Evolutionary conservation across 129 eudicot species (phyloP).

Genomic region (Scalesia atractyloides): DNA sequence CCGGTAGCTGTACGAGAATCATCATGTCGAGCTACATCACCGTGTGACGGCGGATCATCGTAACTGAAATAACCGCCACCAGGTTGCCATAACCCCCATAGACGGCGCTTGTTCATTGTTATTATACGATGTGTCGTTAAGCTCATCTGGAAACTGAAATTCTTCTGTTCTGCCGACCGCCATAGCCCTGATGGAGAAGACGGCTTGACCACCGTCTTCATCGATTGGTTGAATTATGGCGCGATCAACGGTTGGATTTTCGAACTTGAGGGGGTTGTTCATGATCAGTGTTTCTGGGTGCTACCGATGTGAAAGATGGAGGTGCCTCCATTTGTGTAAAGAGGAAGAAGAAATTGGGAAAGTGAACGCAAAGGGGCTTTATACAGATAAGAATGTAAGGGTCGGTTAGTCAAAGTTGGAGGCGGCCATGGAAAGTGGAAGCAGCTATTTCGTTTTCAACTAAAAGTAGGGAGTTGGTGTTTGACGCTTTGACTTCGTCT

Average conservation of each 20-base stretch:
- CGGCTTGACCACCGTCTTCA: not conserved
- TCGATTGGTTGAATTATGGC: not conserved
- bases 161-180: not conserved
- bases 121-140: not conserved
- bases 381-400: too few relatives aligned
- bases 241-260: not conserved
- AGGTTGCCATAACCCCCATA: not conserved
- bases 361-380: too few relatives aligned
- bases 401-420: too few relatives aligned
- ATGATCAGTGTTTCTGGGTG: not conserved
- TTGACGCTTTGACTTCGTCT: too few relatives aligned
- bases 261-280: conserved; percentile 4
- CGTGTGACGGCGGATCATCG: not conserved
- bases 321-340: not conserved
- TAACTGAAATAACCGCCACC: not conserved
- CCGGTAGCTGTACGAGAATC: not conserved
- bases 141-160: not conserved
- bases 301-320: too few relatives aligned
- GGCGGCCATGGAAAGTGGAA: too few relatives aligned
- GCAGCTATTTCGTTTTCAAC: too few relatives aligned
- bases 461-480: too few relatives aligned
- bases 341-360: not conserved
- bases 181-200: conserved; percentile 11
- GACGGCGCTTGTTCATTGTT: conserved; percentile 8
- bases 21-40: not conserved